Base-by-base conservation (phyloP, 768 basidiomycete species). In the Lentinula aciculospora region DNA sequence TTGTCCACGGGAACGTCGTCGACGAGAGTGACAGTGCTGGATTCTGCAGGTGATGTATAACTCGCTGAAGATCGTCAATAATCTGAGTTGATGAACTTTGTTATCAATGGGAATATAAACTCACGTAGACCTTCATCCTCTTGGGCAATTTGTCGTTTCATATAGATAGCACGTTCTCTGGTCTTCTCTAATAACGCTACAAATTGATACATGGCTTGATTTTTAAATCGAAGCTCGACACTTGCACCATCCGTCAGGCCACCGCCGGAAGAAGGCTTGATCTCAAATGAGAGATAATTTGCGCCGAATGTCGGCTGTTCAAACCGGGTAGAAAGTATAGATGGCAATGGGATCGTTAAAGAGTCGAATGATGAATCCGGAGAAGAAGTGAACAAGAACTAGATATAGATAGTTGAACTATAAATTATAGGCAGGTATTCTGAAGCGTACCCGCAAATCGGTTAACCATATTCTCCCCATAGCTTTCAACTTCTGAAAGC, bases 151-250 rank as follows among this genome's bases (percentile, higher is more conserved):
- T 84, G 83, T 47, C 87, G 74, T 67, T 76, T 84, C 89, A 90
- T 89, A 63, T 85, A 89, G 51, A 89, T 81, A 15, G 83, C 83
- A 47, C 81, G 74, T 72, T 92, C 89, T 51, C 89, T 80, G 32
- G 87, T 82, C 76, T 92, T 92, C 72, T 89, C 88, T 53, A 93
- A 70, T 25, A 82, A 68, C 48, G 79, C 81, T 36, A 86, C 82
- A 63, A 93, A 93, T 66, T 83, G 76, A 64, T 90, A 89, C 75
- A 91, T 82, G 12, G 82, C 80, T 44, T 79, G 75, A 66, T 88
- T 79, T 67, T 79, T 81, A 67, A 89, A 80, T 56, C 89, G 80
- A 39, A 92, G 71, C 69, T 91, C 88, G 3, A 79, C 81, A 53
- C 69, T 79, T 13, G 87, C 86, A 1, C 86, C 87, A 1, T 79